Base-by-base conservation (phyloP, 305 asterid species). In the Andrographis paniculata region DNA sequence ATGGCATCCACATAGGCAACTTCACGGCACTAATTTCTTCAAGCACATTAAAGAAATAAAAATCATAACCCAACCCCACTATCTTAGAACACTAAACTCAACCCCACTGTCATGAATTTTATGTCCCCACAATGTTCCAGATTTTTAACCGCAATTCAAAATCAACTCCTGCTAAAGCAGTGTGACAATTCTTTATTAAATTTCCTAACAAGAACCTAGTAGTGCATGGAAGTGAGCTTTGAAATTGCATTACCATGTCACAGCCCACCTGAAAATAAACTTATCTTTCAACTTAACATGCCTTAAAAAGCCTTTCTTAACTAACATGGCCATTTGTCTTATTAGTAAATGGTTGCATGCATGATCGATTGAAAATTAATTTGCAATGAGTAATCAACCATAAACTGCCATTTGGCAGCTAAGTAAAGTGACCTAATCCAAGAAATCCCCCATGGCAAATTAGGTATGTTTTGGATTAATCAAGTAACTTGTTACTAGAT, bases 341-440 rank as follows among this genome's bases (percentile, higher is more conserved):
- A 45, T 52, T 17, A 50, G 22, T 43, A 46, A 50, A 14, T 33
- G 20, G 59, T 33, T 30, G 42, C 9, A 0, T 17, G 22, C 0
- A 2, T 33, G 9, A 21, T 53, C 35, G 52, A 52, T 47, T 17
- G 37, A 17, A 55, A 15, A 45, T 40, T 42, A 47, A 48, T 1
- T 41, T 44, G 23, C n/a, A n/a, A n/a, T n/a, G n/a, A n/a, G n/a
- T n/a, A n/a, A n/a, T 31, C 21, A 52, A 39, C 65, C 62, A 52
- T 14, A 48, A 31, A 48, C 27, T 14, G 27, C 42, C 40, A 47
- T 14, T 14, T 40, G 53, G 42, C 36, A 50, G 20, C 48, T 50
- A 36, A 58, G 57, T 51, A 42, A 55, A 45, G 46, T 39, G 44
- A 61, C 52, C 50, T 15, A 14, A 48, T 67, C 45, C 38, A 53